phyloP scores from a whole-genome alignment of 495 filamentous ascomycete genomes.

The Neurospora sp. region DNA sequence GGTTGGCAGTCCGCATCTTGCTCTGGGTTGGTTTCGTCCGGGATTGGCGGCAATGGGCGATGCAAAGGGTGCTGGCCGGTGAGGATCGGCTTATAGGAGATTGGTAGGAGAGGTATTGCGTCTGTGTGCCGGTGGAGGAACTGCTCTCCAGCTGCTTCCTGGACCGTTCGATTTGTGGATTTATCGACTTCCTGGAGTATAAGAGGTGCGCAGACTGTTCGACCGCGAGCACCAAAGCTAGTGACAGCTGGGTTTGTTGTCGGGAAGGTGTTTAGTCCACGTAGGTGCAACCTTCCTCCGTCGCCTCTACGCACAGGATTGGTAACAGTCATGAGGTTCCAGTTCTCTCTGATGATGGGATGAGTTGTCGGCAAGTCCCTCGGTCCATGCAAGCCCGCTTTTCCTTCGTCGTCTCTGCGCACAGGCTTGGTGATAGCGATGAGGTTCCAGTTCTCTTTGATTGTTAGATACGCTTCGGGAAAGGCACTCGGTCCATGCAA shows the following conservation, averaged over 20 bases:
- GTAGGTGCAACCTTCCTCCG: not conserved
- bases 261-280: not conserved
- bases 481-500: not conserved
- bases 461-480: rapidly evolving
- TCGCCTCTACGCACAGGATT: not conserved
- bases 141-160: no score
- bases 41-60: not conserved
- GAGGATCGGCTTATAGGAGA: not conserved
- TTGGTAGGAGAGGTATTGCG: not conserved
- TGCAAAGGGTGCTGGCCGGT: not conserved
- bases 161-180: no score
- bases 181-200: no score
- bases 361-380: not conserved
- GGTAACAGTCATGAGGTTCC: not conserved
- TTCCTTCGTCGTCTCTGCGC: not conserved
- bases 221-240: not conserved
- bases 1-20: not conserved
- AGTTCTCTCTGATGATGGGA: not conserved
- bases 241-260: not conserved
- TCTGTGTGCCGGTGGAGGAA: no score
- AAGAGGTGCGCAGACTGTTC: no score
- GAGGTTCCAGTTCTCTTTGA: not conserved
- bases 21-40: not conserved
- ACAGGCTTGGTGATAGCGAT: not conserved
- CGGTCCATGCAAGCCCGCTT: not conserved